phyloP scores from a whole-genome alignment of 2,329 filamentous ascomycete genomes.

The Nemania bipapillata region DNA sequence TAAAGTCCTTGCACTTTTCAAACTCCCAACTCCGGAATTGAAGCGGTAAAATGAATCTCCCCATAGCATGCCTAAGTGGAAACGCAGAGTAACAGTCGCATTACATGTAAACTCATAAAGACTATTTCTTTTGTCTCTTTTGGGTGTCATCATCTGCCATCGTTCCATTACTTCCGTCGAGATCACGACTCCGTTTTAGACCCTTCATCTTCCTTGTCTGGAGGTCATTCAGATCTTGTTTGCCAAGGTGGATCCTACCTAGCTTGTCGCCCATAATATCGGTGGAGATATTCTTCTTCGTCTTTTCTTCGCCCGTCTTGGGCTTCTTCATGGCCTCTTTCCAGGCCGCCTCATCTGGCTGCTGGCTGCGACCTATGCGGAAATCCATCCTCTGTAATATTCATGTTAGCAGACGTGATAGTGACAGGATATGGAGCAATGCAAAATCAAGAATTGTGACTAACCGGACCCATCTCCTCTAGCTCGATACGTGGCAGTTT shows the following conservation, averaged over 20 bases:
- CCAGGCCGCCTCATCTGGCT: slow-evolving; percentile 80
- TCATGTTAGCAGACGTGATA: slow-evolving; percentile 21
- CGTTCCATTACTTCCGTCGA: slow-evolving; percentile 65
- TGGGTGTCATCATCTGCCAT: slow-evolving; percentile 59
- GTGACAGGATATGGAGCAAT: background rate
- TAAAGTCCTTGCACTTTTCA: background rate
- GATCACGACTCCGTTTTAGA: slow-evolving; percentile 81
- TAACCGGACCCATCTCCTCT: slow-evolving; percentile 92
- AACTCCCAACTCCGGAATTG: slow-evolving; percentile 40
- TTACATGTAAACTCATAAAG: slow-evolving; percentile 30
- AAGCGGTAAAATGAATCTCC: slow-evolving; percentile 1
- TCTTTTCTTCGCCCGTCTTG: slow-evolving; percentile 76
- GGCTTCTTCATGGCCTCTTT: slow-evolving; percentile 93
- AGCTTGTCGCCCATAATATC: slow-evolving; percentile 96
- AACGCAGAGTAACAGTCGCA: background rate
- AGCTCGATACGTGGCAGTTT: slow-evolving; percentile 90
- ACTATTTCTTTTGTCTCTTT: slow-evolving; percentile 54
- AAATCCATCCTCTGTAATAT: slow-evolving; percentile 59
- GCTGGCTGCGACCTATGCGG: slow-evolving; percentile 79
- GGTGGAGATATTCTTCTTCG: slow-evolving; percentile 96
- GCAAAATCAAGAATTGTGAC: slow-evolving; percentile 53
- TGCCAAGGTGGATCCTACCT: slow-evolving; percentile 88
- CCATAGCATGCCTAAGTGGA: slow-evolving; percentile 19
- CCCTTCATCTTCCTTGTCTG: slow-evolving; percentile 99
- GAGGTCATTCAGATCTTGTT: slow-evolving; percentile 85